Percentiles rank a stretch among this genome's conserved stretches.
These are phyloP conservation scores for Styphnolobium japonicum DNA, from an alignment of 306 rosid species.

Conservation along the genomic window DNA sequence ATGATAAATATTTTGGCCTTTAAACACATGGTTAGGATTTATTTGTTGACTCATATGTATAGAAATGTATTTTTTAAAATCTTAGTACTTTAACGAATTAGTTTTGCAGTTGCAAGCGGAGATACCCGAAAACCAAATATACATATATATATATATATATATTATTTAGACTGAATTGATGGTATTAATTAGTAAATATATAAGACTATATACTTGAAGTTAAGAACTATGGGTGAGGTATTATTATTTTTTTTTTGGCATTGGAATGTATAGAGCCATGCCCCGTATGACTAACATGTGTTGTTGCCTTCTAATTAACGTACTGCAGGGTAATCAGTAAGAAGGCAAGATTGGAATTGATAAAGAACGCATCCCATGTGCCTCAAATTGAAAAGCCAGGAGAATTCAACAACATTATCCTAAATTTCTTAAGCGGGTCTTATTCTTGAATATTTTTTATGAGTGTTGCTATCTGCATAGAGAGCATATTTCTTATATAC, in stretches of 20 bases:
- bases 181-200: not conserved
- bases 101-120: too few relatives aligned
- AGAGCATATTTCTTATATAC: not conserved
- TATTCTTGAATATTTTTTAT: not conserved
- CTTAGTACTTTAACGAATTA: too few relatives aligned
- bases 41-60: too few relatives aligned
- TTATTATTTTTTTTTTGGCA: not conserved
- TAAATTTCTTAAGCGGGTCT: slow-evolving; percentile 44
- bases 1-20: too few relatives aligned
- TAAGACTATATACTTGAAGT: not conserved
- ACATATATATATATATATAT: too few relatives aligned
- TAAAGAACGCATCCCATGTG: slow-evolving; percentile 69
- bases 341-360: slow-evolving; percentile 63
- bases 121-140: too few relatives aligned
- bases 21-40: too few relatives aligned
- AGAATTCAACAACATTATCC: slow-evolving; percentile 61
- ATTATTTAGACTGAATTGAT: too few relatives aligned
- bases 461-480: not conserved
- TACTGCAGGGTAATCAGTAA: slow-evolving; percentile 59
- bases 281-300: not conserved
- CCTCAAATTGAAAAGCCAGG: slow-evolving; percentile 68
- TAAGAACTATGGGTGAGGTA: not conserved
- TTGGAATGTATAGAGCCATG: not conserved
- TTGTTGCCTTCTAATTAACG: not conserved
- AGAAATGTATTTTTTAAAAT: too few relatives aligned